Percentiles rank a stretch among this genome's conserved stretches.
Evolutionary conservation across 345 rosid species (phyloP).

Genomic region (Melaleuca quinquenervia): DNA sequence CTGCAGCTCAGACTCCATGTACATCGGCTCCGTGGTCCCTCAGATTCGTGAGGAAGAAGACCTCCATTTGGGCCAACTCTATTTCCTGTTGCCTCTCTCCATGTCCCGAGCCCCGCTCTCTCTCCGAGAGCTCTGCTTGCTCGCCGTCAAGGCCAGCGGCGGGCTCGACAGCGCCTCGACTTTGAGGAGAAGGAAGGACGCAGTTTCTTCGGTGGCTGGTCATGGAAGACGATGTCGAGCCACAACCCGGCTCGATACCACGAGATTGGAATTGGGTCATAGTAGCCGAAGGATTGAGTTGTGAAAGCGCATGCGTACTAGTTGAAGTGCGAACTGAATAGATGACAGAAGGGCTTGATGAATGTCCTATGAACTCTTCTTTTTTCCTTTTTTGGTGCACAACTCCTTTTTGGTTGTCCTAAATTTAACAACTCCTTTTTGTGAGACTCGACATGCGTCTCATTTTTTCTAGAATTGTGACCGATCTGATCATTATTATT

Average conservation of each 20-base stretch:
- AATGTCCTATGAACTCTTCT: neutral
- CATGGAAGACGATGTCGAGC: neutral
- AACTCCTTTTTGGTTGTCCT: neutral
- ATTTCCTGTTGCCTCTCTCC: slow-evolving; percentile 56
- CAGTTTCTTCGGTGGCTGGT: neutral
- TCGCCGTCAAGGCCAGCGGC: neutral
- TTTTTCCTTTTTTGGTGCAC: neutral
- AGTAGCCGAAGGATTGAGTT: neutral
- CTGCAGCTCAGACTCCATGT: neutral
- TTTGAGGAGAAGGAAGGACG: neutral
- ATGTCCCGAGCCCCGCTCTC: slow-evolving; percentile 6
- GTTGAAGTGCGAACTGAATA: neutral
- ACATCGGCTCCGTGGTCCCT: neutral
- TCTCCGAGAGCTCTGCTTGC: neutral
- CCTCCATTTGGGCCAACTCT: slow-evolving; percentile 16
- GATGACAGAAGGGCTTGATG: neutral
- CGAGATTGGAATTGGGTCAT: neutral
- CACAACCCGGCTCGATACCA: neutral
- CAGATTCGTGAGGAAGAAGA: neutral
- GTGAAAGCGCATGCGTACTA: neutral
- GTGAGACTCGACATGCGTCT: neutral
- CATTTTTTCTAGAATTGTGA: neutral
- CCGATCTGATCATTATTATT: neutral
- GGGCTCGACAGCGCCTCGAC: neutral
- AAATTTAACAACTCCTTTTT: neutral